A percentile compares a stretch with the other conserved stretches of the same genome.
phyloP scores from a whole-genome alignment of 305 asterid genomes.

The Ajuga reptans region DNA sequence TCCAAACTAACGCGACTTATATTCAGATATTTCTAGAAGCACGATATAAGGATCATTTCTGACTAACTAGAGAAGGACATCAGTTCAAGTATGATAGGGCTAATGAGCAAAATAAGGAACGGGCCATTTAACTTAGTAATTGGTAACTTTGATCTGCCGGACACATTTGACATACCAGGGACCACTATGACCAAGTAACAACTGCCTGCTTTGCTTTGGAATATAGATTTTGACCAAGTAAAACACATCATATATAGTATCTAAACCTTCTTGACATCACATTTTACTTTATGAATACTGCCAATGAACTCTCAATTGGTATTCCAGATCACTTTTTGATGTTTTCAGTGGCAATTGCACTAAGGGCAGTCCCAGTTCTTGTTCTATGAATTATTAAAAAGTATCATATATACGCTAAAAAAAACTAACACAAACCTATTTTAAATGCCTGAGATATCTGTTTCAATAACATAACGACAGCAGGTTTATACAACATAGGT shows the following conservation, averaged over 20 bases:
- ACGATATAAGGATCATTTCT: neutral
- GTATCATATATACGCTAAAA: neutral
- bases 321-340: slow-evolving; percentile 10
- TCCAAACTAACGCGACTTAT: neutral
- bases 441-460: slow-evolving; percentile 4
- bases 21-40: neutral
- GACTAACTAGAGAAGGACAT: neutral
- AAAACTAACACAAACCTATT: neutral
- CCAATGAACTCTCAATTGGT: neutral
- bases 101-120: neutral
- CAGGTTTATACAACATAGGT: neutral
- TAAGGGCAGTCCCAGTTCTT: neutral
- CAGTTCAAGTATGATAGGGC: neutral
- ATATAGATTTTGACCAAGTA: too few relatives aligned
- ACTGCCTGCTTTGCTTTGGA: too few relatives aligned
- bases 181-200: neutral
- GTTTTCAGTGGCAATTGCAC: neutral
- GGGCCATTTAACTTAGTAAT: neutral
- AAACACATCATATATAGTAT: neutral
- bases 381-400: neutral
- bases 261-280: neutral
- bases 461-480: neutral
- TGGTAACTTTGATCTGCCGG: neutral
- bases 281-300: neutral
- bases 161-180: neutral